These are phyloP conservation scores for Hansenula sp. DNA, from an alignment of 1,139 yeast species.

Conservation along the genomic window DNA sequence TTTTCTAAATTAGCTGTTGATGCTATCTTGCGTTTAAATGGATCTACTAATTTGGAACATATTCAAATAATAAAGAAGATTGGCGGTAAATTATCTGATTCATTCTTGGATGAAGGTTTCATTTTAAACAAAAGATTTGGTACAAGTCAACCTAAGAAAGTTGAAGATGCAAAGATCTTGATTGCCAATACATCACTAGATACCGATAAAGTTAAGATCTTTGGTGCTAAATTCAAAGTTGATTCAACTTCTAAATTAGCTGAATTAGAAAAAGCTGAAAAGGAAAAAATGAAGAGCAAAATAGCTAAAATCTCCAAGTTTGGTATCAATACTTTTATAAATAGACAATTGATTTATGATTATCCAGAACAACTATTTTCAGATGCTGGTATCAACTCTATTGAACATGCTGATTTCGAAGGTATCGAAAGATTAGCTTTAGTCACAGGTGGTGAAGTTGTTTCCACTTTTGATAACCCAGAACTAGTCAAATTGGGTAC, in stretches of 20 bases:
- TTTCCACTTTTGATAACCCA: slow-evolving; percentile 92
- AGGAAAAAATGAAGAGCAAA: slow-evolving; percentile 85
- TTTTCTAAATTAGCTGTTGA: slow-evolving; percentile 91
- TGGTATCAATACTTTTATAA: slow-evolving; percentile 86
- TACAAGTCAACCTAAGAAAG: slow-evolving; percentile 84
- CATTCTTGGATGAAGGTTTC: slow-evolving; percentile 94
- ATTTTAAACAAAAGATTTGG: slow-evolving; percentile 91
- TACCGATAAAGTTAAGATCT: slow-evolving; percentile 93
- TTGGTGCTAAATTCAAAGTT: slow-evolving; percentile 97
- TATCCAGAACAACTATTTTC: slow-evolving; percentile 96
- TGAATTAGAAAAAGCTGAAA: slow-evolving; percentile 93
- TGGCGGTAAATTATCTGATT: slow-evolving; percentile 90
- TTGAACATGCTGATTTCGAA: slow-evolving; percentile 98
- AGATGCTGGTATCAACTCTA: slow-evolving; percentile 82
- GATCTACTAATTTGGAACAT: slow-evolving; percentile 91
- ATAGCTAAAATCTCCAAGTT: slow-evolving; percentile 82
- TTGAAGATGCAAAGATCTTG: slow-evolving; percentile 80
- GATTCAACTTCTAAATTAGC: slow-evolving; percentile 95
- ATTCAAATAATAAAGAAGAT: slow-evolving; percentile 90
- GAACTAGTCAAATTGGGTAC: slow-evolving; percentile 81
- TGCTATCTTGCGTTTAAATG: slow-evolving; percentile 87
- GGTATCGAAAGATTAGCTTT: slow-evolving; percentile 96
- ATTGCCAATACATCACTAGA: slow-evolving; percentile 97
- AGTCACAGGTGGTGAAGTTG: slow-evolving; percentile 98
- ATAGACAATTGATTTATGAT: slow-evolving; percentile 94